phyloP scores from a whole-genome alignment of 2,329 filamentous ascomycete genomes.

The Microdochium trichocladiopsis region DNA sequence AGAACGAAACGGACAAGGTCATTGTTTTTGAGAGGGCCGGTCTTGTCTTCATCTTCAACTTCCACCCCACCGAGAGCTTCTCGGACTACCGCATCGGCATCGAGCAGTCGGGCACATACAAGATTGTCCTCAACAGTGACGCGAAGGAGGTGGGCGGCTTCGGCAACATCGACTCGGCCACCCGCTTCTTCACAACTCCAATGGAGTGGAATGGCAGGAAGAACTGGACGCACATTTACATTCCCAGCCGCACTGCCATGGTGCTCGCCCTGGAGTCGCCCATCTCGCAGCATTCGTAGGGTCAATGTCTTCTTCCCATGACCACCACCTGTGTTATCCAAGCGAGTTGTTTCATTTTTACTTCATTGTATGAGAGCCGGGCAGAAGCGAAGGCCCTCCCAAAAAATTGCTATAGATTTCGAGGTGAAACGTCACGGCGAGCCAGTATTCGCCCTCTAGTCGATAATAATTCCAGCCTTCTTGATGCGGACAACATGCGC shows the following conservation, averaged over 20 bases:
- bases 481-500: too few relatives aligned
- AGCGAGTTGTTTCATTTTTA: too few relatives aligned
- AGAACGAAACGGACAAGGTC: slow-evolving; percentile 90
- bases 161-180: slow-evolving; percentile 68
- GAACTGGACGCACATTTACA: slow-evolving; percentile 91
- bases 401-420: not conserved
- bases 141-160: slow-evolving; percentile 71
- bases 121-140: slow-evolving; percentile 79
- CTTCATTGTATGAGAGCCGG: not conserved
- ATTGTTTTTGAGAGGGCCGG: slow-evolving; percentile 92
- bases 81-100: slow-evolving; percentile 90
- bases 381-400: not conserved
- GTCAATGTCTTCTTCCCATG: not conserved
- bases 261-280: slow-evolving; percentile 49
- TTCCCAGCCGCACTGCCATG: slow-evolving; percentile 75
- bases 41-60: slow-evolving; percentile 92
- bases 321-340: not conserved
- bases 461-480: not conserved
- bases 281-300: slow-evolving; percentile 12
- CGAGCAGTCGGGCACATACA: slow-evolving; percentile 78
- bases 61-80: slow-evolving; percentile 78
- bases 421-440: not conserved
- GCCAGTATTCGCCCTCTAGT: not conserved
- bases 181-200: slow-evolving; percentile 85
- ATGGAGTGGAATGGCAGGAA: slow-evolving; percentile 83